Percentiles rank a stretch among this genome's conserved stretches.
phyloP scores from a whole-genome alignment of 2,329 filamentous ascomycete species.

The Leptodontidium sp. region DNA sequence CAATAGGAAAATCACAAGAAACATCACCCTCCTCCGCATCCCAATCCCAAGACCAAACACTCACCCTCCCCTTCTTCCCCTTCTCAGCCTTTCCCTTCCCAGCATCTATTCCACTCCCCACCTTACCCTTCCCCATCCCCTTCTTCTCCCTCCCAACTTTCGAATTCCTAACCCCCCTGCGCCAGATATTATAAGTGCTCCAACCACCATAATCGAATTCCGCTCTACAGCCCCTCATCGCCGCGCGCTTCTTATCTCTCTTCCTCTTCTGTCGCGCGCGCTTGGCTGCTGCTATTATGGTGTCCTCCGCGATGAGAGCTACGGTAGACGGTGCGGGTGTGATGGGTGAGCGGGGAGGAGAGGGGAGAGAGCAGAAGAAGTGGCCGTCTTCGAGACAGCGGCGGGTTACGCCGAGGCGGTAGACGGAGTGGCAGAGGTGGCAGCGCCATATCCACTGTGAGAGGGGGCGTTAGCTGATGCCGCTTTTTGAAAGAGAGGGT shows the following conservation, averaged over 20 bases:
- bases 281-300: neutral
- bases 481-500: no score
- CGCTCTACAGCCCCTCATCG: constrained; percentile 23
- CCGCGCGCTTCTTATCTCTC: neutral
- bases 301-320: neutral
- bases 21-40: neutral
- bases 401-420: constrained; percentile 47
- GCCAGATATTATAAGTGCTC: constrained; percentile 32
- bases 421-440: constrained; percentile 45
- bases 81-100: neutral
- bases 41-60: neutral
- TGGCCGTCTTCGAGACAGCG: constrained; percentile 47
- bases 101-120: no score
- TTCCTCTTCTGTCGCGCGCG: constrained; percentile 6
- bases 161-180: constrained; percentile 21
- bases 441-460: constrained; percentile 49
- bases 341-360: constrained; percentile 23
- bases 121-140: neutral
- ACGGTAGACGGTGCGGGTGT: neutral
- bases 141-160: neutral
- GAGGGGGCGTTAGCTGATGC: no score
- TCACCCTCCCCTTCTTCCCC: neutral
- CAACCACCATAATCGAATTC: constrained; percentile 39
- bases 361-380: constrained; percentile 36
- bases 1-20: no score